Evolutionary conservation across 331 rosid species (phyloP), one percentile per base, ranked within the genome.

Genomic region (Malus hybrid): DNA sequence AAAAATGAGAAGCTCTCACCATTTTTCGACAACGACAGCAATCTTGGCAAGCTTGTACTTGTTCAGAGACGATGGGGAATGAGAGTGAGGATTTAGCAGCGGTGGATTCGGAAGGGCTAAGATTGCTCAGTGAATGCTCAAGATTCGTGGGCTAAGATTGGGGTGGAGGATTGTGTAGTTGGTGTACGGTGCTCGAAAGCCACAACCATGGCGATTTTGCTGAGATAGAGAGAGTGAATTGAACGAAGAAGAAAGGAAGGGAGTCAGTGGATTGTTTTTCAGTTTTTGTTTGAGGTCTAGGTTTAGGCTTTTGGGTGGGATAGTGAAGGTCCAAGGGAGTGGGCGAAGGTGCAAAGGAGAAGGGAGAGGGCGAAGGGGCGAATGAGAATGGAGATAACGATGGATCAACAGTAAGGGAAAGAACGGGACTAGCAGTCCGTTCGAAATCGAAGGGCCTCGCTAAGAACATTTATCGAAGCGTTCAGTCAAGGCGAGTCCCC

Each of bases 1-100:
- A 31, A 34, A 71, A 18, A 2, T 3, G 7, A 34, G 6, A 72
- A 76, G 70, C 24, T 48, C 83, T 77, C n/a, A 93, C 97, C 90
- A 93, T 70, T 93, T 71, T 66, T 91, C 90, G 6, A 93, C 78
- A 56, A 90, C 81, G 86, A 93, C 82, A 57, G 90, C 83, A 83
- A 90, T 90, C 77, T 90, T 90, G 50, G 83, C 84, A 63, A 93
- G 91, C 70, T 93, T 95, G 3, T 54, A 28, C 36, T 80, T 80
- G 59, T 93, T 90, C 79, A 89, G 59, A 54, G 97, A 93, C 10
- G 93, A 90, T 7, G 76, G 72, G 67, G 73, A 20, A 3, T 78
- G 70, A 82, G 81, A 65, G 29, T 66, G 82, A 34, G 83, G 83
- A 50, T 48, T 57, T 70, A 70, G 79, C 72, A 79, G 78, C 36